These are phyloP conservation scores for Cinchona pubescens DNA, from an alignment of 257 asterid species.

Conservation along the genomic window DNA sequence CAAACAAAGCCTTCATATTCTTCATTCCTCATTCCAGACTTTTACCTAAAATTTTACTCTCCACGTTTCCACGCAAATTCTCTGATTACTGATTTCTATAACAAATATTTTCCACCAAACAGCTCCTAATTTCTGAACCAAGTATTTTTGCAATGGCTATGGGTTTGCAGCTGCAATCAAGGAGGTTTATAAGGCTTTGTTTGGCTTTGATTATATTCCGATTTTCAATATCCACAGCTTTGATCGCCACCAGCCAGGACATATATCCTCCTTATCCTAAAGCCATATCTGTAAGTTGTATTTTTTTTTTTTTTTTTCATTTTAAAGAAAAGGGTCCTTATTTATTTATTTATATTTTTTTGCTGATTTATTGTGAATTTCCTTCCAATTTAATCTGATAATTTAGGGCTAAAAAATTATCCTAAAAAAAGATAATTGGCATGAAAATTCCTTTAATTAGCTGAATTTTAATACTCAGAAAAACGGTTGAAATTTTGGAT, in stretches of 20 bases:
- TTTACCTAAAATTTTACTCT: no score
- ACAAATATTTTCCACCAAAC: background rate
- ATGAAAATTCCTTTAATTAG: background rate
- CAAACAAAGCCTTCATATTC: background rate
- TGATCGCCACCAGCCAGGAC: slow-evolving; percentile 37
- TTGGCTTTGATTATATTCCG: slow-evolving; percentile 32
- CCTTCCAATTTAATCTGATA: no score
- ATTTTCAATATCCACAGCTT: slow-evolving; percentile 32
- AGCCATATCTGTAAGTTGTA: slow-evolving; percentile 50
- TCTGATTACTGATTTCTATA: background rate
- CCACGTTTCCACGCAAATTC: no score
- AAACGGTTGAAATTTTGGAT: no score
- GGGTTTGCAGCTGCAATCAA: slow-evolving; percentile 19
- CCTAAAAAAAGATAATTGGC: no score
- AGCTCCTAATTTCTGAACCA: background rate
- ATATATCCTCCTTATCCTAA: slow-evolving; percentile 45
- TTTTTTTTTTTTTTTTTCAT: background rate
- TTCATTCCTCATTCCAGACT: background rate
- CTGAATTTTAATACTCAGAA: no score
- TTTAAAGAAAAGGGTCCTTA: no score
- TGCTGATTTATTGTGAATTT: background rate
- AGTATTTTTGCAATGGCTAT: slow-evolving; percentile 28
- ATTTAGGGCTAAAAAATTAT: no score
- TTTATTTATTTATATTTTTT: background rate
- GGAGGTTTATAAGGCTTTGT: slow-evolving; percentile 16